Percentiles rank a stretch among this genome's conserved stretches.
These are phyloP conservation scores for Cyclotella cryptica DNA, from an alignment of 108 stramenopile genomes.

Conservation along the genomic window DNA sequence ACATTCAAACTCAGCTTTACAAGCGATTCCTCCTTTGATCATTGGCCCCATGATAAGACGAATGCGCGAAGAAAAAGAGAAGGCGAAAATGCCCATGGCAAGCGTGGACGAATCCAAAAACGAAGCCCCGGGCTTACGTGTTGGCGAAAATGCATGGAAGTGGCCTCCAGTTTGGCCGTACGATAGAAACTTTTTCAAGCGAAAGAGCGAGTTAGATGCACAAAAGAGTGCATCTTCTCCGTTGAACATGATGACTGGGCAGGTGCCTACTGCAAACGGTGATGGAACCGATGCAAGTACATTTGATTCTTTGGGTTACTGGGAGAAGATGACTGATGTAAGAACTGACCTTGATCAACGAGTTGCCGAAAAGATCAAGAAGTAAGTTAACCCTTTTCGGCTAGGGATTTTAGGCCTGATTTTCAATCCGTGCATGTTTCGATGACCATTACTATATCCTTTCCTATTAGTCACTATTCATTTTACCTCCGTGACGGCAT, in stretches of 20 bases:
- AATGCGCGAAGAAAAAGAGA: conserved; percentile 80
- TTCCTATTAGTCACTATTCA: conserved; percentile 65
- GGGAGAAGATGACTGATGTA: conserved; percentile 69
- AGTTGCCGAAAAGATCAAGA: conserved; percentile 68
- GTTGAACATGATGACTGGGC: conserved; percentile 45
- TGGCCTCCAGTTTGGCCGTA: conserved; percentile 94
- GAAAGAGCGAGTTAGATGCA: conserved; percentile 54
- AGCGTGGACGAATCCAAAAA: conserved; percentile 53
- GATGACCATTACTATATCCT: neutral
- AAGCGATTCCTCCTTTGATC: conserved; percentile 43
- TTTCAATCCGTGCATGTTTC: conserved; percentile 7
- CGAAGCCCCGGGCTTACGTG: conserved; percentile 86
- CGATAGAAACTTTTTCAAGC: conserved; percentile 70
- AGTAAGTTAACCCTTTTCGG: conserved; percentile 50
- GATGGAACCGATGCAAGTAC: conserved; percentile 29
- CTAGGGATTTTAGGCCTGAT: neutral
- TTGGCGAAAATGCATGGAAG: conserved; percentile 81
- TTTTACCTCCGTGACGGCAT: conserved; percentile 83
- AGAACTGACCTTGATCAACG: conserved; percentile 71
- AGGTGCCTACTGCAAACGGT: conserved; percentile 33
- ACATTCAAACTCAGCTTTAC: conserved; percentile 11
- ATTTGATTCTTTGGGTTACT: conserved; percentile 71
- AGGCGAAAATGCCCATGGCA: conserved; percentile 86
- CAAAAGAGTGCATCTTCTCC: conserved; percentile 31
- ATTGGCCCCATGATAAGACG: conserved; percentile 86